Evolutionary conservation across 164 flowering plant genomes (phyloP).

Genomic region (Aristolochia californica): DNA sequence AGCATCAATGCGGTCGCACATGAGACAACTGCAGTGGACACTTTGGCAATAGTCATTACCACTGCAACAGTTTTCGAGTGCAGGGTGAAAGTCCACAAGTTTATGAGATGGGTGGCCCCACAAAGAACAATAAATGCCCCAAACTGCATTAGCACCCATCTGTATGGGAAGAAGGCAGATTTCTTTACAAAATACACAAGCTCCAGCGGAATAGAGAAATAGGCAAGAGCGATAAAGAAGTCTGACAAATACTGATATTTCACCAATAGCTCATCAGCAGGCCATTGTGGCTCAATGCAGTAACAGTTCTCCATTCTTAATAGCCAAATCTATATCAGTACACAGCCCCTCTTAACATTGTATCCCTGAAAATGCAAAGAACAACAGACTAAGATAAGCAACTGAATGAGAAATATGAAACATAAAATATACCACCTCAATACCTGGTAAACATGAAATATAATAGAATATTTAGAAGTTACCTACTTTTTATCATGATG

Average conservation of each 20-base stretch:
- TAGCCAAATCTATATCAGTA: too few species aligned
- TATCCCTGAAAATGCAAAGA: too few species aligned
- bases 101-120: slow-evolving; percentile 68
- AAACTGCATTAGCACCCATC: slow-evolving; percentile 83
- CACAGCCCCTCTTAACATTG: too few species aligned
- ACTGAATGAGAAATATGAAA: too few species aligned
- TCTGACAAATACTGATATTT: slow-evolving; percentile 70
- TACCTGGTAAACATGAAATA: too few species aligned
- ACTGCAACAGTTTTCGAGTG: slow-evolving; percentile 57
- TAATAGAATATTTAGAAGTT: too few species aligned
- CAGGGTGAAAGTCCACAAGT: slow-evolving; percentile 51
- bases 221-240: slow-evolving; percentile 48
- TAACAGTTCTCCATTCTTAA: slow-evolving; percentile 49
- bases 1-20: slow-evolving; percentile 80
- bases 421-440: too few species aligned
- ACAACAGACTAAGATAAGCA: too few species aligned
- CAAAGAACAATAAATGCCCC: slow-evolving; percentile 75
- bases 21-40: slow-evolving; percentile 55
- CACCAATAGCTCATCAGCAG: slow-evolving; percentile 45
- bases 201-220: slow-evolving; percentile 70
- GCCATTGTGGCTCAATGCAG: slow-evolving; percentile 50
- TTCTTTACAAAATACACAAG: slow-evolving; percentile 62
- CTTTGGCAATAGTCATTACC: slow-evolving; percentile 58
- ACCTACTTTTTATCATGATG: too few species aligned
- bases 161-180: slow-evolving; percentile 62